Evolutionary conservation across 805 yeast genomes (phyloP).

Genomic region (Yarrowia sp.): DNA sequence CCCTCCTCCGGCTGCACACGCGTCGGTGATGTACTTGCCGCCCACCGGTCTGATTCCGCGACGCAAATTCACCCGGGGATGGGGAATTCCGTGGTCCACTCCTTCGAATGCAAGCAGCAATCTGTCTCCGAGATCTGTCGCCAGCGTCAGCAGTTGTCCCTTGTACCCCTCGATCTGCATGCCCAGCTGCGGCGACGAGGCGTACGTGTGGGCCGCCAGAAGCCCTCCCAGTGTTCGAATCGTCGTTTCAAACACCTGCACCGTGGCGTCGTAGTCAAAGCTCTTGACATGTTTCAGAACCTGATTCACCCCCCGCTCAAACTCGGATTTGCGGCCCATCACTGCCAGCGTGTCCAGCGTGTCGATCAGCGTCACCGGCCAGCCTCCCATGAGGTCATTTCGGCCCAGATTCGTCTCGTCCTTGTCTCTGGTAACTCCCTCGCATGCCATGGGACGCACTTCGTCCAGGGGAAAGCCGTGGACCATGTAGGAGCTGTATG

Average conservation of each 20-base stretch:
- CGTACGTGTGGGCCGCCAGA: slow-evolving; percentile 77
- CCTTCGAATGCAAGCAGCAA: slow-evolving; percentile 75
- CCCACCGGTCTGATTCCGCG: slow-evolving; percentile 54
- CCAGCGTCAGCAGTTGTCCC: slow-evolving; percentile 74
- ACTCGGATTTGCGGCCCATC: slow-evolving; percentile 65
- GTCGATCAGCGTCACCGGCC: slow-evolving; percentile 79
- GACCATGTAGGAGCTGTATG: slow-evolving; percentile 71
- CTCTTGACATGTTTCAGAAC: slow-evolving; percentile 53
- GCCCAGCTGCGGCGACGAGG: slow-evolving; percentile 58
- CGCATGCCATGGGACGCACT: slow-evolving; percentile 74
- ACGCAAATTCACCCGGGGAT: slow-evolving; percentile 76
- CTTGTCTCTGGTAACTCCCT: slow-evolving; percentile 69
- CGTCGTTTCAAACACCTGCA: slow-evolving; percentile 88
- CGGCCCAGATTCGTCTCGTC: slow-evolving; percentile 62
- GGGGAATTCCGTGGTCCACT: slow-evolving; percentile 65
- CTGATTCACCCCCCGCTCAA: slow-evolving; percentile 55
- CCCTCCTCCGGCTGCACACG: slow-evolving; percentile 88
- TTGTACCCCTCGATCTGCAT: slow-evolving; percentile 59
- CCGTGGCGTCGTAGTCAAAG: slow-evolving; percentile 70
- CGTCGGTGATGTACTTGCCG: slow-evolving; percentile 56
- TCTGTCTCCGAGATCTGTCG: slow-evolving; percentile 76
- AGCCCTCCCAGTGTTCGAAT: slow-evolving; percentile 85
- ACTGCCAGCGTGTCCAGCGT: slow-evolving; percentile 79
- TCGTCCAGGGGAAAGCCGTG: slow-evolving; percentile 82
- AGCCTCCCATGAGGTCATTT: slow-evolving; percentile 87